Base-by-base conservation (phyloP, 495 filamentous ascomycete genomes). In the Annulohypoxylon nitens region DNA sequence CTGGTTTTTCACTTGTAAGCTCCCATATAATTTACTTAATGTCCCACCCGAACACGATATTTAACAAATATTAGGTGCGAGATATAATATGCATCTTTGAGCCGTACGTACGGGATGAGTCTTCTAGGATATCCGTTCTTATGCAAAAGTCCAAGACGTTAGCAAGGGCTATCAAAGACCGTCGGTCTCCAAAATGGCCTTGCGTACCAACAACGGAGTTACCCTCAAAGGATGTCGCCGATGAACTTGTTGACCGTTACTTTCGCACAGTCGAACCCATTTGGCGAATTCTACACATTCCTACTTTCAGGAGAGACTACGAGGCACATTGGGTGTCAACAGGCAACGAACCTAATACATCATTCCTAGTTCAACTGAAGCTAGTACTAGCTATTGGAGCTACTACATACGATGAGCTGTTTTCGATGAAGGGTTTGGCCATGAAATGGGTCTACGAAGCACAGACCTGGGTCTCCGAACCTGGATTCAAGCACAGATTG, bases 361-460 rank as follows among this genome's bases (percentile, higher is more conserved):
- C 80, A 0, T 91, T 91, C 66, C 73, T 89, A 0, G 81, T 89
- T 2, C 89, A 90, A 65, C 74, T 93, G 3, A 85, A 92, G 65
- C 77, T 93, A 11, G 84, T 90, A n/a, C 83, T 92, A 74, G 88
- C 90, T 9, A 88, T 90, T 64, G 90, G 90, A 2, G 70, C 83
- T 18, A 84, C 84, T 74, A 84, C 85, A 23, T 87, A 91, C 59
- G 88, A 89, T 23, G 83, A 85, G 5, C 69, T 59, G 0, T 81
- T 79, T 43, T 77, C 84, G 26, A 78, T 85, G 25, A 86, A 89
- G 26, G 80, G 79, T 9, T 85, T 82, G 3, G 88, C 88, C 0
- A 76, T 86, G 18, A 82, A 86, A 69, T 93, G 91, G 91, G 83
- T 91, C 2, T 83, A 88, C 37, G 87, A 91, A 64, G 88, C 88